Percentiles rank a stretch among this genome's conserved stretches.
phyloP scores from a whole-genome alignment of 2,329 filamentous ascomycete species.

The Pyricularia pennisetigena region DNA sequence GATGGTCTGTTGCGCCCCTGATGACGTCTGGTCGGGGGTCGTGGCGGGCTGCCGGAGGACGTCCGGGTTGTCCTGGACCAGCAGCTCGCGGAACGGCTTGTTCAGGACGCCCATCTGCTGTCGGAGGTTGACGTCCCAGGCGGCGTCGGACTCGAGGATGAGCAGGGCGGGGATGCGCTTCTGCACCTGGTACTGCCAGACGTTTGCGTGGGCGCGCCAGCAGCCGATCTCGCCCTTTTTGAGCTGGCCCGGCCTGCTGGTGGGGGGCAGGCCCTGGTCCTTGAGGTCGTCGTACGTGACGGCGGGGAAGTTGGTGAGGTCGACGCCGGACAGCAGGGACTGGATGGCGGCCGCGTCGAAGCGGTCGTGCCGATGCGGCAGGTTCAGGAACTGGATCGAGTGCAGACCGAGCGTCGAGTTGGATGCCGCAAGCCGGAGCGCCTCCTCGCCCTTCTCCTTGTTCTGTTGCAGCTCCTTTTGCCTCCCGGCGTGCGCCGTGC shows the following conservation, averaged over 20 bases:
- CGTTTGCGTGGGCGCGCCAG: constrained; percentile 19
- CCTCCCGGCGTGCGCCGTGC: not conserved
- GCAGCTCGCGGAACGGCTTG: constrained; percentile 13
- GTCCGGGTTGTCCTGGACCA: constrained; percentile 11
- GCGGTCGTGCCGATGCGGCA: constrained; percentile 15
- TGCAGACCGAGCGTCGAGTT: constrained; percentile 18
- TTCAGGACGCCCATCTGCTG: constrained; percentile 15
- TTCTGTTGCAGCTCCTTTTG: not conserved
- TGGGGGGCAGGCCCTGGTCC: constrained; percentile 16
- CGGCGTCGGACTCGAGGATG: constrained; percentile 19
- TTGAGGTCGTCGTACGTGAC: constrained; percentile 13
- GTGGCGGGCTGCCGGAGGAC: constrained; percentile 14
- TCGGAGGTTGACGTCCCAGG: constrained; percentile 17
- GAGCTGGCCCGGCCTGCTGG: constrained; percentile 9
- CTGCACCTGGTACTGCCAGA: constrained; percentile 17
- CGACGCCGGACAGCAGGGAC: constrained; percentile 16
- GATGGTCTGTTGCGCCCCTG: not conserved
- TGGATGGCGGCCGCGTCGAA: constrained; percentile 17
- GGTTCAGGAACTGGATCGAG: constrained; percentile 16
- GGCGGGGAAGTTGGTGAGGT: constrained; percentile 12
- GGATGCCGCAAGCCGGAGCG: constrained; percentile 21
- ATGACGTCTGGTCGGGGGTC: constrained; percentile 14
- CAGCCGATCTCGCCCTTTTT: constrained; percentile 14
- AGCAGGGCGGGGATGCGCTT: constrained; percentile 13
- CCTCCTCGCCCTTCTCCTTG: constrained; percentile 19